Evolutionary conservation across 2,329 filamentous ascomycete species (phyloP).

Genomic region (Stachybotrys elegans): DNA sequence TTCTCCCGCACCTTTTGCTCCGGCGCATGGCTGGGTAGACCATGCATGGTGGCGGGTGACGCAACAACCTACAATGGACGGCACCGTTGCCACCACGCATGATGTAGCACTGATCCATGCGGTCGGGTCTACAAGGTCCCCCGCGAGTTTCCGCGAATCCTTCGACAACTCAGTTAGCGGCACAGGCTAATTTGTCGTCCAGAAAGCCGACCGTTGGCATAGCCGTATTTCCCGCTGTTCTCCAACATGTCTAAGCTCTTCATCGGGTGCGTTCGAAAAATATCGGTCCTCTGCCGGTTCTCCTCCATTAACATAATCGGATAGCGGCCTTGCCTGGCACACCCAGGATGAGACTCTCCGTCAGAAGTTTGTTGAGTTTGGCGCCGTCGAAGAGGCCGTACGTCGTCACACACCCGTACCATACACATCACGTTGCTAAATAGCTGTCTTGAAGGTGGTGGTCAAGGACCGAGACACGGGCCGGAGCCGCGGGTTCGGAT

Average conservation of each 20-base stretch:
- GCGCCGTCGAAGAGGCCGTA: constrained; percentile 91
- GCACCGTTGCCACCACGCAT: too few relatives aligned
- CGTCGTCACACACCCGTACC: constrained; percentile 34
- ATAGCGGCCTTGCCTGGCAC: constrained; percentile 94
- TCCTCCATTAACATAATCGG: constrained; percentile 14
- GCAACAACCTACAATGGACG: too few relatives aligned
- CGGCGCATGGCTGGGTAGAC: too few relatives aligned
- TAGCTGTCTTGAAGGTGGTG: constrained; percentile 61
- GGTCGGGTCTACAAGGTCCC: too few relatives aligned
- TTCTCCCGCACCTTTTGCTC: too few relatives aligned
- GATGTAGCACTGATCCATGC: too few relatives aligned
- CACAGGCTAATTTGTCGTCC: too few relatives aligned
- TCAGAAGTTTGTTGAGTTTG: constrained; percentile 89
- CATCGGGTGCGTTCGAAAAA: constrained; percentile 68
- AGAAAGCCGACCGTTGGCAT: background rate
- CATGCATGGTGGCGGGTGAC: too few relatives aligned
- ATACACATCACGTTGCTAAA: background rate
- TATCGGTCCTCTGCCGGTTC: constrained; percentile 4
- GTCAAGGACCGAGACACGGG: constrained; percentile 97
- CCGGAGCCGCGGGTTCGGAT: constrained; percentile 94
- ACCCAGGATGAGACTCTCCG: constrained; percentile 85
- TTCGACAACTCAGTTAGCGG: too few relatives aligned
- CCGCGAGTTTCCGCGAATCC: too few relatives aligned
- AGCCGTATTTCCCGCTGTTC: constrained; percentile 9
- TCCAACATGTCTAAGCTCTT: constrained; percentile 84